Conservation (phyloP, 768 basidiomycete species). For the Hypsizygus marmoreus region DNA sequence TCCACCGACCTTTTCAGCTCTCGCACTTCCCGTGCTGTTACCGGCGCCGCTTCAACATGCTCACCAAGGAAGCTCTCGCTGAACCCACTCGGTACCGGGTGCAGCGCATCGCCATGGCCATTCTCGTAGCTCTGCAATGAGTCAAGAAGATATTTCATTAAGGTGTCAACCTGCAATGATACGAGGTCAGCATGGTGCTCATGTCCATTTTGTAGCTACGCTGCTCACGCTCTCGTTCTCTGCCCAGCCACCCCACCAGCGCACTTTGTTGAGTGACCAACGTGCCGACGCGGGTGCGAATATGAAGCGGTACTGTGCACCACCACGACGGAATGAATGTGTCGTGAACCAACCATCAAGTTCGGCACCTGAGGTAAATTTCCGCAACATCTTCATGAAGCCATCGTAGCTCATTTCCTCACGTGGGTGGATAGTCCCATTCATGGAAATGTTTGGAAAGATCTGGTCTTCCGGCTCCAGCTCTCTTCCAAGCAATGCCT, state of each 20-base stretch:
- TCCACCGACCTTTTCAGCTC: slow-evolving; percentile 7
- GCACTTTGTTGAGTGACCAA: slow-evolving; percentile 35
- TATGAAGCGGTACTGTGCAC: slow-evolving; percentile 42
- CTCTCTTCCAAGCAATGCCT: not conserved
- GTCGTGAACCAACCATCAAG: slow-evolving; percentile 30
- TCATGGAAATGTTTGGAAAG: not conserved
- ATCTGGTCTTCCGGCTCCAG: not conserved
- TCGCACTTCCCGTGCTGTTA: slow-evolving; percentile 21
- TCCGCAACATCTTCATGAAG: not conserved
- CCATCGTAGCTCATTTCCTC: not conserved
- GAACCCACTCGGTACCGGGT: slow-evolving; percentile 22
- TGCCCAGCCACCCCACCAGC: slow-evolving; percentile 49
- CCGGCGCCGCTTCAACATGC: slow-evolving; percentile 13
- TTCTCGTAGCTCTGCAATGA: slow-evolving; percentile 31
- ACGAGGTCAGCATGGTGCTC: not conserved
- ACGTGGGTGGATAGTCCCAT: not conserved
- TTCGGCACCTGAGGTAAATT: slow-evolving; percentile 26
- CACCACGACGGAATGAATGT: slow-evolving; percentile 37
- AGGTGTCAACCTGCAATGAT: slow-evolving; percentile 29
- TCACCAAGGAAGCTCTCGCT: slow-evolving; percentile 29
- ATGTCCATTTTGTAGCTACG: not conserved
- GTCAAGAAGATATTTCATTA: slow-evolving; percentile 37
- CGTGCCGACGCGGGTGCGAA: slow-evolving; percentile 32
- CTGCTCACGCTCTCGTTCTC: slow-evolving; percentile 34
- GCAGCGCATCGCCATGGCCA: slow-evolving; percentile 28